phyloP scores from a whole-genome alignment of 2,329 filamentous ascomycete species.

The Rhynchosporium secalis region DNA sequence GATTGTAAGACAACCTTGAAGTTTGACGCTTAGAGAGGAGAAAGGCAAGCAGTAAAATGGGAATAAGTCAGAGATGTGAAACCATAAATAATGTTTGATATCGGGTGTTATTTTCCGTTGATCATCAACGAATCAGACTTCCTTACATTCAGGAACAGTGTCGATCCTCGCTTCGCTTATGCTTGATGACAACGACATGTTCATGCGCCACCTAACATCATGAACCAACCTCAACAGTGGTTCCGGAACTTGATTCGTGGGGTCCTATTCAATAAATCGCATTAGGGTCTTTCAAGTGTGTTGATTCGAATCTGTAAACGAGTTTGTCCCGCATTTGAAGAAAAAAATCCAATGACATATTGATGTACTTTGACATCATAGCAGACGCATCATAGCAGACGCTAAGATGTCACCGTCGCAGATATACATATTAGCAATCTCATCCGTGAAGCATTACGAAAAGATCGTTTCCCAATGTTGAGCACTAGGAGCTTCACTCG shows the following conservation, averaged over 20 bases:
- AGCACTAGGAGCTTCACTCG: not conserved
- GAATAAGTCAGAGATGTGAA: no score
- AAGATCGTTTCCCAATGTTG: not conserved
- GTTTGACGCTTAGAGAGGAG: no score
- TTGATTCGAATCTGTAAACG: not conserved
- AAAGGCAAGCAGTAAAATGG: no score
- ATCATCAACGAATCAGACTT: not conserved
- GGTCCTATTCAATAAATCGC: no score
- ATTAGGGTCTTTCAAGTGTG: not conserved
- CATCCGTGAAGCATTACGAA: no score
- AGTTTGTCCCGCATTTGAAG: conserved; percentile 1
- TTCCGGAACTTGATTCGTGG: not conserved
- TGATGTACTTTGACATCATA: conserved; percentile 15
- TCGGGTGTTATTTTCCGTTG: no score
- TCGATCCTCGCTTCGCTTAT: not conserved
- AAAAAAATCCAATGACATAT: conserved; percentile 13
- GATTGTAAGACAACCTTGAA: no score
- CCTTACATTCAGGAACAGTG: not conserved
- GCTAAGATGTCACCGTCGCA: not conserved
- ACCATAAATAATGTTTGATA: no score
- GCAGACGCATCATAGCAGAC: not conserved
- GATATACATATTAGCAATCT: not conserved
- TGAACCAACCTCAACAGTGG: not conserved
- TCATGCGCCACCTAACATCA: not conserved
- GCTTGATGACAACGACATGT: conserved; percentile 2